Base-by-base conservation (phyloP, 352 stramenopile species). In the Phytopythium vexans region DNA sequence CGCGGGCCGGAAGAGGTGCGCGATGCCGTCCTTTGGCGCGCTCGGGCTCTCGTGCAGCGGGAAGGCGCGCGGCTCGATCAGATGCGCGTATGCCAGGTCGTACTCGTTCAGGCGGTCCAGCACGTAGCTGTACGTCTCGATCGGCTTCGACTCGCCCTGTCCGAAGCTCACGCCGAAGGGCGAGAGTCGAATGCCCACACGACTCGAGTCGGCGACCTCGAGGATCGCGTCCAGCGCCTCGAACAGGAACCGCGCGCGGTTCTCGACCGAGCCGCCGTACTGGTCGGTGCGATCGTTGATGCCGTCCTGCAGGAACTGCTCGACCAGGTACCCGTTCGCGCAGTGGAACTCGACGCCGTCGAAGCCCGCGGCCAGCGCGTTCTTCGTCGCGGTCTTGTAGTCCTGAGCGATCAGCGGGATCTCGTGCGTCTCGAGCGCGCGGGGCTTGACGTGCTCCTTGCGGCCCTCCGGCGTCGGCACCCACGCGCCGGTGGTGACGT, bases 281-380 rank as follows among this genome's bases (percentile, higher is more conserved):
- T 80, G 59, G 71, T 96, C 88, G 1, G 72, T 87, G 35, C 84
- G 79, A 14, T 72, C 68, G 70, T 97, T 97, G 50, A 72, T 66
- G 8, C 52, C 68, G 52, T 75, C 67, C 55, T 89, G 73, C 8
- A 97, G 59, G 66, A 96, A 96, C 58, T 95, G 72, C 54, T 97
- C 86, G 41, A 97, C 60, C 33, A 98, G 62, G 54, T 97, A 98
- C 9, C 89, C 92, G 54, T 98, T 95, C 6, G 86, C 90, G 33
- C 37, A 68, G 68, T 97, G 92, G 41, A 98, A 65, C 54, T 97
- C 88, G 10, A 72, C 55, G 10, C 64, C 64, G 36, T 72, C 59
- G 15, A 72, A 72, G 2, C 64, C 64, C 3, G 48, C 97, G 63
- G 42, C 88, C 77, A 66, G 90, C 66, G 67, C 96, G 27, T 79